Percentiles rank a stretch among this genome's conserved stretches.
Evolutionary conservation across 345 rosid genomes (phyloP).

Genomic region (Microthlaspi erraticum): DNA sequence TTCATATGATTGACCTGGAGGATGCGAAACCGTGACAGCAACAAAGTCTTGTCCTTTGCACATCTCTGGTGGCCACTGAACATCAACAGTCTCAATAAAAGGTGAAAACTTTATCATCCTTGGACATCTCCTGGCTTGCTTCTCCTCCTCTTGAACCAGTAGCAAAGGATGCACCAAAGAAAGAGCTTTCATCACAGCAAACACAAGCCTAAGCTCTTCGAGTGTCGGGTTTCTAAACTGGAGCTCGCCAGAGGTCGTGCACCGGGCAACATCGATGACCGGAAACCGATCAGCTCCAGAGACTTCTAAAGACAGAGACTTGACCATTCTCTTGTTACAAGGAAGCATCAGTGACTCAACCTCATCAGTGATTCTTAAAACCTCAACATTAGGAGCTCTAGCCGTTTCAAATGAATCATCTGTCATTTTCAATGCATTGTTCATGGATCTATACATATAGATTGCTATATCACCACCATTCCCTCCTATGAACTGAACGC

Average conservation of each 20-base stretch:
- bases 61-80: conserved; percentile 74
- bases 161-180: conserved; percentile 65
- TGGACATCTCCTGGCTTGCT: conserved; percentile 51
- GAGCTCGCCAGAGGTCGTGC: conserved; percentile 55
- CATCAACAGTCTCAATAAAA: conserved; percentile 74
- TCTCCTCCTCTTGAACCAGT: conserved; percentile 58
- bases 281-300: conserved; percentile 67
- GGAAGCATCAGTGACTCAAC: conserved; percentile 63
- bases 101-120: conserved; percentile 55
- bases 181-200: conserved; percentile 64
- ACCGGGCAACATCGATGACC: conserved; percentile 63
- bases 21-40: conserved; percentile 71
- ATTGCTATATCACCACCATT: conserved; percentile 75
- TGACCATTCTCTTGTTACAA: conserved; percentile 63
- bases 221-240: conserved; percentile 62
- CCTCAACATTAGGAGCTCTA: conserved; percentile 63
- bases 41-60: conserved; percentile 55
- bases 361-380: conserved; percentile 63
- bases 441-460: conserved; percentile 57
- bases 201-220: conserved; percentile 71
- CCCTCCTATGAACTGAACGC: conserved; percentile 71
- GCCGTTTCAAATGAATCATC: conserved; percentile 58
- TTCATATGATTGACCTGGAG: conserved; percentile 64
- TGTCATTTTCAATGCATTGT: conserved; percentile 61
- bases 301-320: conserved; percentile 58